A percentile compares a stretch with the other conserved stretches of the same genome.
phyloP scores from a whole-genome alignment of 106 monocot genomes.

The Hemerocallis citrina region DNA sequence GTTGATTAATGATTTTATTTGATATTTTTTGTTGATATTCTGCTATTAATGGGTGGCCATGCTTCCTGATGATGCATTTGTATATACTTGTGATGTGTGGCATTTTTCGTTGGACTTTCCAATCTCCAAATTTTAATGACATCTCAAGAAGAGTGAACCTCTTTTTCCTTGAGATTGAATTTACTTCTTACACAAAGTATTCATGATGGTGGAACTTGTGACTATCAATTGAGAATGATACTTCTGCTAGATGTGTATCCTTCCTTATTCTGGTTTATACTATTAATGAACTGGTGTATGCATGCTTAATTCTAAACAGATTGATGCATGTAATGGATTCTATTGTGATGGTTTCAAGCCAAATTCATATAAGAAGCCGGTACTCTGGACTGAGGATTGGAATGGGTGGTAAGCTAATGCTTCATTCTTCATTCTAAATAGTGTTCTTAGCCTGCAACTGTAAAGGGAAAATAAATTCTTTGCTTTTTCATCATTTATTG shows the following conservation, averaged over 20 bases:
- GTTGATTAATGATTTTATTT: background rate
- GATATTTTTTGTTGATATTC: background rate
- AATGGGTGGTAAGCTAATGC: slow-evolving; percentile 76
- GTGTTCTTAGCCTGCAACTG: background rate
- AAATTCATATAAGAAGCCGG: slow-evolving; percentile 77
- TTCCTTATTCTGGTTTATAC: background rate
- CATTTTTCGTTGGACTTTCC: too few relatives aligned
- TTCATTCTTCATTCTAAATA: slow-evolving; percentile 1
- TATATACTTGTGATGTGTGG: too few relatives aligned
- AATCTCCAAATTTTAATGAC: too few relatives aligned
- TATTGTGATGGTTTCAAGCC: slow-evolving; percentile 94
- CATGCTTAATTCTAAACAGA: slow-evolving; percentile 30
- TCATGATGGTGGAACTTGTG: background rate
- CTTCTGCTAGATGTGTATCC: background rate
- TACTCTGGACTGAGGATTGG: slow-evolving; percentile 98
- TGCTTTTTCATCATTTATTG: background rate
- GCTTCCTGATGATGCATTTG: background rate
- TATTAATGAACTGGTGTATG: background rate
- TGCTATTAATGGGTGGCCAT: background rate
- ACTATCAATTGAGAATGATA: background rate
- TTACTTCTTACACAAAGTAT: background rate
- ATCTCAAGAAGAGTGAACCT: background rate
- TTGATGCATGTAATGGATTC: slow-evolving; percentile 91
- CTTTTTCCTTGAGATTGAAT: background rate
- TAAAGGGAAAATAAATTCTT: background rate